These are phyloP conservation scores for Cardamine occulta DNA, from an alignment of 345 rosid genomes.

Conservation along the genomic window DNA sequence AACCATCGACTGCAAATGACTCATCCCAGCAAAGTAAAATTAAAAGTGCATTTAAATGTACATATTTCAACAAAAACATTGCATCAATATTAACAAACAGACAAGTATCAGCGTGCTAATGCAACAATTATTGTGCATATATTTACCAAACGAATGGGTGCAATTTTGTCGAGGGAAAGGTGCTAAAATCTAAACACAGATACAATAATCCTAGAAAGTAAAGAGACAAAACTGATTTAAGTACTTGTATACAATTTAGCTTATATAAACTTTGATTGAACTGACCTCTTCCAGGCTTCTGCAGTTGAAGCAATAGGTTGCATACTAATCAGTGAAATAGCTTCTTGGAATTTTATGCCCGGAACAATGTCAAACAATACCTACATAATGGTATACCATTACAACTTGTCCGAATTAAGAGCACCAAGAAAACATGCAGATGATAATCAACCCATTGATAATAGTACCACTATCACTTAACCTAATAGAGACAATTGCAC, in stretches of 20 bases:
- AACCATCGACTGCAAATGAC: background rate
- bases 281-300: slow-evolving; percentile 86
- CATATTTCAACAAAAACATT: slow-evolving; percentile 7
- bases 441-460: background rate
- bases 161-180: background rate
- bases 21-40: background rate
- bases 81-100: slow-evolving; percentile 6
- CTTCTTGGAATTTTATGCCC: slow-evolving; percentile 79
- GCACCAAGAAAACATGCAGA: slow-evolving; percentile 13
- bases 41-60: slow-evolving; percentile 19
- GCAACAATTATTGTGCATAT: background rate
- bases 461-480: slow-evolving; percentile 15
- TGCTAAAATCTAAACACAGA: slow-evolving; percentile 19
- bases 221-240: slow-evolving; percentile 11
- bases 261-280: slow-evolving; percentile 12
- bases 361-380: slow-evolving; percentile 97
- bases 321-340: slow-evolving; percentile 86
- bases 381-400: slow-evolving; percentile 50
- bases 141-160: background rate
- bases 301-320: slow-evolving; percentile 84
- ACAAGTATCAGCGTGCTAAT: slow-evolving; percentile 13
- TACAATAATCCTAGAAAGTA: slow-evolving; percentile 6
- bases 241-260: slow-evolving; percentile 17
- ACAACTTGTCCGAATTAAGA: slow-evolving; percentile 12
- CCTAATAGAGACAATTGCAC: background rate